Evolutionary conservation across 768 basidiomycete genomes (phyloP), one percentile per base, ranked within the genome.

Genomic region (Pleurotus platypus): DNA sequence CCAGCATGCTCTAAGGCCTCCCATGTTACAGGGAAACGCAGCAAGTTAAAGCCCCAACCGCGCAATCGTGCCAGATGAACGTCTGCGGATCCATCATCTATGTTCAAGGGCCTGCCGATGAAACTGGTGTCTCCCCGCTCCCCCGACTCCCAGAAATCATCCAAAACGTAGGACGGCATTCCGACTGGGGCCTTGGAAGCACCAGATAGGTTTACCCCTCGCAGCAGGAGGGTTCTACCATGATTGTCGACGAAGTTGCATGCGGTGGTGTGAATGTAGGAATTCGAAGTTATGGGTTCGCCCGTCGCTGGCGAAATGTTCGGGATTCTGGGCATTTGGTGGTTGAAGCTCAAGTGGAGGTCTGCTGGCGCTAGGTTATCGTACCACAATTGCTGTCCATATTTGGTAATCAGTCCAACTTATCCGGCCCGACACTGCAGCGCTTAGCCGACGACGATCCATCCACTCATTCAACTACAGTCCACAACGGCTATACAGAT

Each of bases 161-260:
- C 83, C 1, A 86, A 76, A 26, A 83, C 63, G 58, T 90, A 80
- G 0, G 87, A 88, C 0, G 86, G 90, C 56, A 83, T 79, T 47
- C 78, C 83, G 0, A 84, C 67, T 0, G 96, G 95, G 0, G 89
- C 86, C 67, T 99, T 99, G 47, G 88, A 83, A 1, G 92, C 86
- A 6, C 92, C 92, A 11, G 92, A 89, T 46, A 98, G 82, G 69
- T 99, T 99, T 45, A 98, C 90, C n/a, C 97, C 97, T 54, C 96
- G 85, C 0, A 99, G 77, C 13, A 98, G 75, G 16, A 96, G 70
- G 0, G 88, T 87, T 46, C 93, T 84, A 18, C 92, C 89, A 53
- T 75, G 69, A 55, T 78, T 78, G 70, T 93, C 91, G 65, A 92
- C 82, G 64, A 93, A 93, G 53, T 82, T 79, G 62, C 80, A 82